Percentiles rank a stretch among this genome's conserved stretches.
Evolutionary conservation across 225 moss, liverwort and hornwort genomes (phyloP).

Genomic region (Pleurozium schreberi): DNA sequence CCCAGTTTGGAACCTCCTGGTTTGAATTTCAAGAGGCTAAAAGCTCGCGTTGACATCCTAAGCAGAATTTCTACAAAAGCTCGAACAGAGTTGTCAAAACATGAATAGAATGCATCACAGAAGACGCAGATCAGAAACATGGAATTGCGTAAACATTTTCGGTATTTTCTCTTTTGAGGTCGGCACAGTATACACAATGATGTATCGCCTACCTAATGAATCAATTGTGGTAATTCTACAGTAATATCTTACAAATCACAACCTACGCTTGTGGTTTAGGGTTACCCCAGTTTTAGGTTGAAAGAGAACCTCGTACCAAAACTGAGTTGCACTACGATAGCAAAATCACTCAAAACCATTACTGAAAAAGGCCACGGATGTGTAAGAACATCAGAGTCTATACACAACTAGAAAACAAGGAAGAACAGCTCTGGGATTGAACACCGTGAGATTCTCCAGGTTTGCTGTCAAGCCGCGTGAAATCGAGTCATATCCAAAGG

Average conservation of each 20-base stretch:
- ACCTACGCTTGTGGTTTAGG: background rate
- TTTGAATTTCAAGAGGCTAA: background rate
- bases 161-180: conserved; percentile 3
- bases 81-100: background rate
- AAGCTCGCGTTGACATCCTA: background rate
- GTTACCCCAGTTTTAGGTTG: background rate
- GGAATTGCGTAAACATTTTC: background rate
- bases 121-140: background rate
- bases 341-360: background rate
- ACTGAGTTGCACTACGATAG: background rate
- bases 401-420: conserved; percentile 93
- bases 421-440: conserved; percentile 65
- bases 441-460: conserved; percentile 67
- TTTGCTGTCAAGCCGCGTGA: conserved; percentile 46
- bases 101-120: background rate
- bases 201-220: conserved; percentile 25
- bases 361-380: background rate
- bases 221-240: conserved; percentile 28
- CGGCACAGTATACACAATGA: conserved; percentile 31
- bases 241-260: conserved; percentile 40
- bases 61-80: background rate
- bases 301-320: background rate
- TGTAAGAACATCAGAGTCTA: conserved; percentile 8
- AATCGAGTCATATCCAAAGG: conserved; percentile 62
- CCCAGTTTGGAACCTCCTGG: too few species aligned